Conservation (phyloP, 495 filamentous ascomycete genomes). For the Filosporella fistucella region DNA sequence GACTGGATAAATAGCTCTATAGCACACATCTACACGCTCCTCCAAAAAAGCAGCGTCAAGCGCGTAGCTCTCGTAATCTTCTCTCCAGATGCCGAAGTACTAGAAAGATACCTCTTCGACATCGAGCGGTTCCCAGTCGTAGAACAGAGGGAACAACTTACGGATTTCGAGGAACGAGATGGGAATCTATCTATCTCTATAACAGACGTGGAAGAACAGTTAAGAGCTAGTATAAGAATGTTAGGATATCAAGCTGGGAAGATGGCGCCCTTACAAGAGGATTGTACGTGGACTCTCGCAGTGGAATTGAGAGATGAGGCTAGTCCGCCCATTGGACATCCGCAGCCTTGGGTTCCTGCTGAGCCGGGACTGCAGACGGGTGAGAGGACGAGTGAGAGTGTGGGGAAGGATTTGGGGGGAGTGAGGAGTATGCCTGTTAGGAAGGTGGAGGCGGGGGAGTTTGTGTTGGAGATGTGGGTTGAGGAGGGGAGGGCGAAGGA, state of each 20-base stretch:
- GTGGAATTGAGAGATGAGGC: slow-evolving; percentile 77
- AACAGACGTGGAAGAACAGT: slow-evolving; percentile 68
- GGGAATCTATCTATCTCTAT: slow-evolving; percentile 24
- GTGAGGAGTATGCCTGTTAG: slow-evolving; percentile 49
- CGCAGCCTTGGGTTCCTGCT: slow-evolving; percentile 64
- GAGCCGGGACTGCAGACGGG: slow-evolving; percentile 41
- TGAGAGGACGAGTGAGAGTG: slow-evolving; percentile 27
- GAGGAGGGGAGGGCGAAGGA: slow-evolving; percentile 42
- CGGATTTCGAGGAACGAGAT: slow-evolving; percentile 28
- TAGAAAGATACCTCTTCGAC: slow-evolving; percentile 89
- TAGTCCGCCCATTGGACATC: slow-evolving; percentile 64
- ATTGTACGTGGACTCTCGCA: slow-evolving; percentile 82
- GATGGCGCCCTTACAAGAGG: slow-evolving; percentile 54
- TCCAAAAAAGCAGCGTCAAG: slow-evolving; percentile 58
- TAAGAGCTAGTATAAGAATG: slow-evolving; percentile 46
- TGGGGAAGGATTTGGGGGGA: slow-evolving; percentile 38
- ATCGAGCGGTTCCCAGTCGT: slow-evolving; percentile 68
- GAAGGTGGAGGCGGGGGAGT: slow-evolving; percentile 56
- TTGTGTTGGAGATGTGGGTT: slow-evolving; percentile 66
- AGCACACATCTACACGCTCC: slow-evolving; percentile 66
- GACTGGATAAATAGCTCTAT: slow-evolving; percentile 85
- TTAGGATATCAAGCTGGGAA: slow-evolving; percentile 13
- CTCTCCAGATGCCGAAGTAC: slow-evolving; percentile 38
- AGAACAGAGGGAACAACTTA: slow-evolving; percentile 36
- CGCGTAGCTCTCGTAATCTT: slow-evolving; percentile 75